A percentile compares a stretch with the other conserved stretches of the same genome.
Evolutionary conservation across 139 green algal genomes (phyloP).

Genomic region (Asterochloris erici): DNA sequence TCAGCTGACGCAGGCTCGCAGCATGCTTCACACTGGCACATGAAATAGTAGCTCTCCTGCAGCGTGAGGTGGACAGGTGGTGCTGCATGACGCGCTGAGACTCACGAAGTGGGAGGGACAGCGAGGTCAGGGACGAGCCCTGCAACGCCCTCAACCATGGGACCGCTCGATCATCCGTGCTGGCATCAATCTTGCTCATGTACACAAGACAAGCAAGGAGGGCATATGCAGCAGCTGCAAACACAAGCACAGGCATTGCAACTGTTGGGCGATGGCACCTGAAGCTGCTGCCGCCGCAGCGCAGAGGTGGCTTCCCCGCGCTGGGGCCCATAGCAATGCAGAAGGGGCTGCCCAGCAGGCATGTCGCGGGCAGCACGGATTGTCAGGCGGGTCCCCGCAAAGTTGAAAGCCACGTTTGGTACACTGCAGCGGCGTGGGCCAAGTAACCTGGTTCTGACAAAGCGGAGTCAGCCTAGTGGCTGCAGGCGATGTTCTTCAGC

Average conservation of each 20-base stretch:
- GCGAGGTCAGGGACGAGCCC: too few species aligned
- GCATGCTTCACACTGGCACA: slow-evolving; percentile 29
- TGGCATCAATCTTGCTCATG: too few species aligned
- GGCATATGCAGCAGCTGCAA: not conserved
- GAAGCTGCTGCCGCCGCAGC: slow-evolving; percentile 21
- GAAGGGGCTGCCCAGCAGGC: slow-evolving; percentile 5
- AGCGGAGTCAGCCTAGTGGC: slow-evolving; percentile 17
- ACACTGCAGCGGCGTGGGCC: slow-evolving; percentile 35
- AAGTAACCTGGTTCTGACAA: slow-evolving; percentile 25
- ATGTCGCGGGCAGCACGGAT: slow-evolving; percentile 3
- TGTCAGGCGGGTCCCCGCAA: slow-evolving; percentile 21
- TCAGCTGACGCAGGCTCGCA: not conserved
- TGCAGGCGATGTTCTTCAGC: not conserved
- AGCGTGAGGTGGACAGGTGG: too few species aligned
- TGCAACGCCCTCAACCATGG: too few species aligned
- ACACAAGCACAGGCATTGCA: too few species aligned
- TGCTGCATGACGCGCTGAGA: too few species aligned
- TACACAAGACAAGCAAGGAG: too few species aligned
- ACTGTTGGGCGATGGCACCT: too few species aligned
- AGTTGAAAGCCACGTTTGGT: slow-evolving; percentile 31
- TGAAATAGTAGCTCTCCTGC: slow-evolving; percentile 32
- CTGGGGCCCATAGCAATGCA: slow-evolving; percentile 40
- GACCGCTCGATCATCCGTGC: too few species aligned
- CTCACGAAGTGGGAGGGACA: too few species aligned
- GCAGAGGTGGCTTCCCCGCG: slow-evolving; percentile 19